Evolutionary conservation across 2,329 filamentous ascomycete genomes (phyloP).

Genomic region (Trichoderma endophyticum): DNA sequence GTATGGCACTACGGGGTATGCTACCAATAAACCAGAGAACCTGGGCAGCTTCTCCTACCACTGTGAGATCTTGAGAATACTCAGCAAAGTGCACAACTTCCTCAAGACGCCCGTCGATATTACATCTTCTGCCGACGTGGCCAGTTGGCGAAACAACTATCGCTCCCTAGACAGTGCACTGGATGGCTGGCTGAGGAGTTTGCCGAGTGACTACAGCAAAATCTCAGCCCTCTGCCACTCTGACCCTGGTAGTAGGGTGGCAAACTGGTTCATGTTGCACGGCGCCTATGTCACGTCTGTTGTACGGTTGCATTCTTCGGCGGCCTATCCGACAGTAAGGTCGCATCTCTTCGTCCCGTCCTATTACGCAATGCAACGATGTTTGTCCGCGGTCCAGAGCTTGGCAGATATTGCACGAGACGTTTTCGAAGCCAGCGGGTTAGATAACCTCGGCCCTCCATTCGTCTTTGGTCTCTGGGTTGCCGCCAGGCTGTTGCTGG

Average conservation of each 20-base stretch:
- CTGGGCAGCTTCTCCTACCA: conserved; percentile 45
- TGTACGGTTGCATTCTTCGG: conserved; percentile 43
- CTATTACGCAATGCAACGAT: conserved; percentile 45
- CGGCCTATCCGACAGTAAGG: conserved; percentile 40
- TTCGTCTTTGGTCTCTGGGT: conserved; percentile 47
- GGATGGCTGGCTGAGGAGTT: conserved; percentile 41
- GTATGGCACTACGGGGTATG: conserved; percentile 27
- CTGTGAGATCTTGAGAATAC: conserved; percentile 42
- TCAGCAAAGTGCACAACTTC: conserved; percentile 43
- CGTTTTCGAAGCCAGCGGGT: conserved; percentile 41
- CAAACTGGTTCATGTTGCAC: conserved; percentile 47
- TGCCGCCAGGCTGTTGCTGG: conserved; percentile 39
- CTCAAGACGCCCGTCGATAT: conserved; percentile 40
- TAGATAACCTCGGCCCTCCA: conserved; percentile 42
- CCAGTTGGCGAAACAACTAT: conserved; percentile 41
- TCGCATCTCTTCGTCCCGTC: conserved; percentile 43
- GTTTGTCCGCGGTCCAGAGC: conserved; percentile 43
- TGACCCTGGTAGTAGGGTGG: conserved; percentile 43
- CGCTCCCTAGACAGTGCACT: conserved; percentile 38
- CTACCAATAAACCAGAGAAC: conserved; percentile 40
- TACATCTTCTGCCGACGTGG: conserved; percentile 37
- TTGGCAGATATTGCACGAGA: conserved; percentile 43
- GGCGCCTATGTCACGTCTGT: conserved; percentile 44
- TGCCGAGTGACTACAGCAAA: conserved; percentile 45
- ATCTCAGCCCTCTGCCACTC: conserved; percentile 45